Evolutionary conservation across 2,329 filamentous ascomycete species (phyloP), one percentile per base, ranked within the genome.

Genomic region (Pseudogymnoascus sp.): DNA sequence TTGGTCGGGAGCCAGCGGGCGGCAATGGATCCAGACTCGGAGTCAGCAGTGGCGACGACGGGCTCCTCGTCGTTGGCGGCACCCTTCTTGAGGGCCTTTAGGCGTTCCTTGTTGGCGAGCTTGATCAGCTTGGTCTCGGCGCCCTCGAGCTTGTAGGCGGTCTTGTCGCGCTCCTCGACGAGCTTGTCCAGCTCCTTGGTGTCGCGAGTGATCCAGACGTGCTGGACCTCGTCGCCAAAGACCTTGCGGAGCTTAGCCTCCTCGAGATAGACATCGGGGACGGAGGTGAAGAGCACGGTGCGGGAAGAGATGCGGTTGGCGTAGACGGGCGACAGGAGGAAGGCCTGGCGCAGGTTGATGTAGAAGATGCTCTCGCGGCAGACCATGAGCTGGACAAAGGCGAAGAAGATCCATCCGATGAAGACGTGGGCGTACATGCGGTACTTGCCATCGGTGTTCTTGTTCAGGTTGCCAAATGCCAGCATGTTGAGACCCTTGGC

Each of bases 261-360:
- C 69, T 91, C 84, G 62, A 95, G 83, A 67, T 96, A 96, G 7
- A 86, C 79, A 19, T 86, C 78, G 1, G 93, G 93, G 1, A 97
- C 91, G 1, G 90, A 89, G 1, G 91, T 89, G 75, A 96, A 92
- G 11, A 99, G 85, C 1, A 97, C 89, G 1, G 93, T 97, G 62
- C 91, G 87, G 2, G 93, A 93, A 1, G 93, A 97, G 53, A 97
- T 86, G 64, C 93, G 89, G 71, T 87, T 88, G 62, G 91, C 84
- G 74, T 96, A 96, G 59, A 90, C 80, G 10, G 92, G 91, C 10
- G 91, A 93, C 63, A 96, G 83, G 42, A 96, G 84, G 77, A 96
- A 97, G 0, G 93, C 93, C 77, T 97, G 93, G 67, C 93, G 89
- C 61, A 97, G 78, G 71, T 96, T 96, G 79, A 97, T 89, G 76